These are phyloP conservation scores for Phytopythium kandeliae DNA, from an alignment of 352 stramenopile species.

Conservation along the genomic window DNA sequence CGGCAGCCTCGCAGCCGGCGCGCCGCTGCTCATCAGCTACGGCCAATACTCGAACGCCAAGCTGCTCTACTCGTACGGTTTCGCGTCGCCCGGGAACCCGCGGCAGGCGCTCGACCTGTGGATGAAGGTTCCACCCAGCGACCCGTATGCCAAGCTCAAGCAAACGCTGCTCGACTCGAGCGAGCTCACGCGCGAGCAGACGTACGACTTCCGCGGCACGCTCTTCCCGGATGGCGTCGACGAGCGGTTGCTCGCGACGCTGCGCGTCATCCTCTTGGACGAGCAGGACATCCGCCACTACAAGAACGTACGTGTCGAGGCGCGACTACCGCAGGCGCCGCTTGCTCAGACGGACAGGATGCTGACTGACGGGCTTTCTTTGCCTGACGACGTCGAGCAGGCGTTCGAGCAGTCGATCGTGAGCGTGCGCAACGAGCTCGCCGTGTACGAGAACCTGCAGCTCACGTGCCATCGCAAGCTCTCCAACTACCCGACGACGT, in stretches of 20 bases:
- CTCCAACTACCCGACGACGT: conserved; percentile 40
- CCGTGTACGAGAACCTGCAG: conserved; percentile 48
- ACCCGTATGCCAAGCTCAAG: conserved; percentile 55
- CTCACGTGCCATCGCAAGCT: conserved; percentile 35
- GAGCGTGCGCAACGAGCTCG: conserved; percentile 42
- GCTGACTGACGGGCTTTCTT: background rate
- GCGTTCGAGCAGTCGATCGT: conserved; percentile 39
- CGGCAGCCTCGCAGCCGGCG: conserved; percentile 12
- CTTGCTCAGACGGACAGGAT: too few species aligned
- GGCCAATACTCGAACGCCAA: conserved; percentile 77
- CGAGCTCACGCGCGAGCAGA: conserved; percentile 45
- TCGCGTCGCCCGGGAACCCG: conserved; percentile 35
- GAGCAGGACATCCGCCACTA: conserved; percentile 43
- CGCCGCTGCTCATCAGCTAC: conserved; percentile 56
- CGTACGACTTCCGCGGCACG: conserved; percentile 71
- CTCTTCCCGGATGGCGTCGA: conserved; percentile 44
- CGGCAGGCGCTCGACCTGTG: conserved; percentile 60
- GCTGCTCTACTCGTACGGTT: conserved; percentile 75
- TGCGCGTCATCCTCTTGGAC: conserved; percentile 51
- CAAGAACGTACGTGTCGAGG: conserved; percentile 38
- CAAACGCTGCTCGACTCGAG: conserved; percentile 55
- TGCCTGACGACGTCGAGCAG: conserved; percentile 7
- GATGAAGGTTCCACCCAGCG: conserved; percentile 51
- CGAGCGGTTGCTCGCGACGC: conserved; percentile 50
- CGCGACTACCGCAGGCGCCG: too few species aligned